Base-by-base conservation (phyloP, 2,329 filamentous ascomycete species). In the Talaromyces sp. region DNA sequence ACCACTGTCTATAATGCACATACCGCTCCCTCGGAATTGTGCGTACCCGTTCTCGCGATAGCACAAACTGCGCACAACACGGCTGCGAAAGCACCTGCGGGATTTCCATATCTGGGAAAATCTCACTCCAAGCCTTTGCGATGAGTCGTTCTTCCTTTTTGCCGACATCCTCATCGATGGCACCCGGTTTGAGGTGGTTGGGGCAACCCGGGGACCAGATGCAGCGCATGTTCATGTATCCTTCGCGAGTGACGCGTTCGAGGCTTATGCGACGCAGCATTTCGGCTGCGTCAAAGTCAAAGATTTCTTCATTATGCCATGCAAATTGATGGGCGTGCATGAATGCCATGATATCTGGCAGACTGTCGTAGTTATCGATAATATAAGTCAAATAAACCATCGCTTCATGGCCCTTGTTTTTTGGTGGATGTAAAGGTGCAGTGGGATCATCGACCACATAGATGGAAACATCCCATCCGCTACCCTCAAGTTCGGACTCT, bases 41-140 rank as follows among this genome's bases (percentile, higher is more conserved):
- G 10, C 78, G 82, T 61, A 89, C 86, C 3, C 85, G 81, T 49
- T 87, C 85, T 2, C 82, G 76, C 7, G 83, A 85, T 3, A 89
- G 74, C 9, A 86, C 87, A 70, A 89, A 89, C 69, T 89, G 87
- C 2, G 85, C 85, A 70, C 87, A 89, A 72, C 87, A 89, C 3
- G 87, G 84, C 68, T 88, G 86, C 1, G 85, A 82, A 0, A 89
- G 79, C 0, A 86, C 82, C 16, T 75, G 69, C 2, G 81, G 81
- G 13, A 83, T 74, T 2, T 76, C 74, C 41, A 77, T 76, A 45
- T 75, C 71, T 3, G 81, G 81, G 66, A 83, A 83, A 10, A 84
- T 70, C 70, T 83, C 79, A 1, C 73, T 74, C 82, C 82, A 84
- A 0, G 80, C 75, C n/a, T 74, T 70, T 1, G 80, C 80, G 19